Evolutionary conservation across 2,329 filamentous ascomycete genomes (phyloP).

Genomic region (Stagonosporopsis cucurbitacearum): DNA sequence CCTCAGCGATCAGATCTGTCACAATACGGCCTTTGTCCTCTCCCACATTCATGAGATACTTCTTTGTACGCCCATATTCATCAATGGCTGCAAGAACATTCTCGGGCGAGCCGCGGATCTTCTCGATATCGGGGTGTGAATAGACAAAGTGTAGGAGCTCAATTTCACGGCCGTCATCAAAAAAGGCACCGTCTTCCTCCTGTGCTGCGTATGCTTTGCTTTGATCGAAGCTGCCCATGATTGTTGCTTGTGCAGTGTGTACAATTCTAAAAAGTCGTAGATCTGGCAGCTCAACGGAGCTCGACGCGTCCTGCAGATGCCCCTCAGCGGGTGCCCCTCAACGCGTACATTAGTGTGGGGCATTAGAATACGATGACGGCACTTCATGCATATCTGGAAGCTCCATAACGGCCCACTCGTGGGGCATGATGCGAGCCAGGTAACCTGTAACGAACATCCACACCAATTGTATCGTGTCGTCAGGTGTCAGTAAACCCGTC

Average conservation of each 20-base stretch:
- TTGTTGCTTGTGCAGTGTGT: conserved; percentile 22
- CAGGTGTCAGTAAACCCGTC: conserved; percentile 28
- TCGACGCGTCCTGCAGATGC: conserved; percentile 27
- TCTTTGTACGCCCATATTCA: conserved; percentile 68
- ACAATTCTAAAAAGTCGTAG: conserved; percentile 15
- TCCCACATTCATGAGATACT: conserved; percentile 82
- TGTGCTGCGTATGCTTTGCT: conserved; percentile 57
- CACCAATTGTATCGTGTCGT: conserved; percentile 20
- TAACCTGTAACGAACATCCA: conserved; percentile 6
- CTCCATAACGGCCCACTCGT: conserved; percentile 8
- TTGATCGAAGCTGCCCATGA: conserved; percentile 46
- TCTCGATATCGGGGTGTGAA: conserved; percentile 64
- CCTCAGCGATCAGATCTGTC: conserved; percentile 68
- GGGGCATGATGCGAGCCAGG: conserved; percentile 14
- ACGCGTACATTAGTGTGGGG: conserved; percentile 39
- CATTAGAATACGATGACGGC: conserved; percentile 32
- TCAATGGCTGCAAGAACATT: conserved; percentile 74
- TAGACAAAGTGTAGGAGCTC: conserved; percentile 75
- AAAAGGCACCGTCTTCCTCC: conserved; percentile 52
- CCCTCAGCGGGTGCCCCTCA: conserved; percentile 33
- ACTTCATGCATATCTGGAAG: conserved; percentile 9
- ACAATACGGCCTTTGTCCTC: conserved; percentile 76
- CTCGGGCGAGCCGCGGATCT: conserved; percentile 68
- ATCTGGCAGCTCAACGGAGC: conserved; percentile 18
- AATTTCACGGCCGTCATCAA: conserved; percentile 75